Base-by-base conservation (phyloP, 768 basidiomycete species). In the Leucosporidium scottii region DNA sequence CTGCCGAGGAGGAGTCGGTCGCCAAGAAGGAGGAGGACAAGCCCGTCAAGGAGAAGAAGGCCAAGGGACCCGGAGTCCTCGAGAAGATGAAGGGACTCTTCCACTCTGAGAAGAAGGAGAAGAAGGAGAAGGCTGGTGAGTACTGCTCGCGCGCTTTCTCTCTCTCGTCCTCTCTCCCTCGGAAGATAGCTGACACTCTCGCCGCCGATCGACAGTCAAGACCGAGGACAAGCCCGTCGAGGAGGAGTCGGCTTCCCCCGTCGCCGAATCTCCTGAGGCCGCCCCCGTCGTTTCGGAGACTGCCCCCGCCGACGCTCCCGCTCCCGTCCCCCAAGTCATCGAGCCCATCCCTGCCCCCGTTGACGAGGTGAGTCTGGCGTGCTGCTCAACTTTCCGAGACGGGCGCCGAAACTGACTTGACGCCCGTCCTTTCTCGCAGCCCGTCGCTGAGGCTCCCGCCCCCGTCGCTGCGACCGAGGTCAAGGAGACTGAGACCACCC, bases 121-220 rank as follows among this genome's bases (percentile, higher is more conserved):
- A 54, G 55, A 56, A 56, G 55, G 55, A 56, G 55, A 56, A 56
- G 55, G 31, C 39, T 44, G 10, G 39, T 44, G 39, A 44, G 39
- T 44, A 12, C 6, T 36, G 5, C 12, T 5, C 34, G 5, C 6
- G 5, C 34, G 34, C 12, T 12, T 36, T 12, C 12, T 12, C 6
- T 36, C 34, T 36, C 39, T 44, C 13, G 39, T 12, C 34, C 15
- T 44, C 39, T 44, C 3, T 15, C 2, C 3, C 39, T 8, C 2
- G 3, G 10, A 2, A 12, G 8, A 44, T 17, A 6, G 39, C 15
- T 44, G 39, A 34, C 10, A 10, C 34, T 34, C 34, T 44, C 15
- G 2, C 7, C 39, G 8, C 15, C 39, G 39, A 44, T 12, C 39
- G 10, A 44, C 39, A 44, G 39, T 17, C 39, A 44, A 44, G 39